phyloP scores from a whole-genome alignment of 305 asterid species.

The Fraxinus latifolia region DNA sequence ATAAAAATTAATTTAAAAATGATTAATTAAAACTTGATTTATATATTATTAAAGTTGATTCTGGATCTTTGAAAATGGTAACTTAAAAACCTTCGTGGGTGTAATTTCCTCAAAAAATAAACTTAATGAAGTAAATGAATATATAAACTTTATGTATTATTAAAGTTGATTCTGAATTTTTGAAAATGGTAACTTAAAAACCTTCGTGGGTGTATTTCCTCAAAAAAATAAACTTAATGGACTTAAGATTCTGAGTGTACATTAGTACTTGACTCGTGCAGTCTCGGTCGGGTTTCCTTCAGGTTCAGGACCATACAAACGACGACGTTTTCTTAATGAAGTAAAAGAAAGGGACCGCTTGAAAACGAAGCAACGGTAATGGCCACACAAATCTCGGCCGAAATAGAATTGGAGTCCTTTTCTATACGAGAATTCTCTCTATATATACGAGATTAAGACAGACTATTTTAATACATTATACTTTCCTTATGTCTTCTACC shows the following conservation, averaged over 20 bases:
- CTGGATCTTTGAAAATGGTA: no score
- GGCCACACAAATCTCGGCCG: not conserved
- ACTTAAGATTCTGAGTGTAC: not conserved
- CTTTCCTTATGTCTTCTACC: not conserved
- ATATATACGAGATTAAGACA: not conserved
- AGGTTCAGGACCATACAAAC: not conserved
- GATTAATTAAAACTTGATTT: no score
- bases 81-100: no score
- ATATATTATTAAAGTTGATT: no score
- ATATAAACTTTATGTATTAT: no score
- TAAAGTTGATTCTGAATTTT: no score
- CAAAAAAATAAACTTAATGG: no score
- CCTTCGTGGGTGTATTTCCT: no score
- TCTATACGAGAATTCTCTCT: not conserved
- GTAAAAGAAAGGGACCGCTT: not conserved
- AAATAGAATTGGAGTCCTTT: not conserved
- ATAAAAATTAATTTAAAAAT: no score
- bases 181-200: no score
- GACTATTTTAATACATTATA: not conserved
- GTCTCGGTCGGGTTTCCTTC: not conserved
- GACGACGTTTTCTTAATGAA: not conserved
- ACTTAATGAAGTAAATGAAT: no score
- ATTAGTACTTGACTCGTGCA: not conserved
- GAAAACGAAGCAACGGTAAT: not conserved
- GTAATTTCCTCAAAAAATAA: no score